Evolutionary conservation across 176 grass and related monocot genomes (phyloP).

Genomic region (Oryza rufipogon): DNA sequence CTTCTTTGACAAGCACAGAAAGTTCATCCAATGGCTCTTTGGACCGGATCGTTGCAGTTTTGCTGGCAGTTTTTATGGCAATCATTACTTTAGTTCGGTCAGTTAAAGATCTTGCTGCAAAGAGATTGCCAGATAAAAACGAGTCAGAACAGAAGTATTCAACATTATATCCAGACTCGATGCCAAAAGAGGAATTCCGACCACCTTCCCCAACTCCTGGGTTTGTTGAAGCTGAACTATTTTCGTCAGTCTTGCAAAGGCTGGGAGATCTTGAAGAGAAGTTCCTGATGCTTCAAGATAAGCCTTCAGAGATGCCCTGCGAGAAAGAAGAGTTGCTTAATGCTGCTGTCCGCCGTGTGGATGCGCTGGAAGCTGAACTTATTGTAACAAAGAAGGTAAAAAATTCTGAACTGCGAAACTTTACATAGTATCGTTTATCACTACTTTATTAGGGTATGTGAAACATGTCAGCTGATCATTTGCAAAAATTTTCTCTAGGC

Average conservation of each 20-base stretch:
- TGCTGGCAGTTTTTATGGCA: constrained; percentile 55
- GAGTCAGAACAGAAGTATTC: constrained; percentile 40
- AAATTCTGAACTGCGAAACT: not conserved
- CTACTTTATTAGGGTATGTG: not conserved
- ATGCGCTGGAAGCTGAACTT: constrained; percentile 97
- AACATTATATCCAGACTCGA: constrained; percentile 37
- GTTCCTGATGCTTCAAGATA: constrained; percentile 76
- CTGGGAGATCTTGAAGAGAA: constrained; percentile 88
- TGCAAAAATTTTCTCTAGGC: constrained; percentile 52
- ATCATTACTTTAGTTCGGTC: constrained; percentile 53
- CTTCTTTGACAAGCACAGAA: constrained; percentile 20
- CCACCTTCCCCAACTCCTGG: constrained; percentile 75
- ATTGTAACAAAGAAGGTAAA: constrained; percentile 99
- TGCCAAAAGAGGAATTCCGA: constrained; percentile 61
- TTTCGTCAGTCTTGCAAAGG: constrained; percentile 71
- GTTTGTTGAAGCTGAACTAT: constrained; percentile 60
- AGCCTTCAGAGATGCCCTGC: constrained; percentile 88
- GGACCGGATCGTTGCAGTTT: constrained; percentile 45
- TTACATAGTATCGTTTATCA: not conserved
- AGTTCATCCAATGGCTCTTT: constrained; percentile 32
- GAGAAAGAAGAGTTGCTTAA: constrained; percentile 98
- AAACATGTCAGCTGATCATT: not conserved
- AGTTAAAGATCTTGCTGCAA: constrained; percentile 49
- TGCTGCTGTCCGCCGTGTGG: constrained; percentile 84
- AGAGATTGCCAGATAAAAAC: constrained; percentile 49